Base-by-base conservation (phyloP, 2,329 filamentous ascomycete species). In the Diplodia sapinea region DNA sequence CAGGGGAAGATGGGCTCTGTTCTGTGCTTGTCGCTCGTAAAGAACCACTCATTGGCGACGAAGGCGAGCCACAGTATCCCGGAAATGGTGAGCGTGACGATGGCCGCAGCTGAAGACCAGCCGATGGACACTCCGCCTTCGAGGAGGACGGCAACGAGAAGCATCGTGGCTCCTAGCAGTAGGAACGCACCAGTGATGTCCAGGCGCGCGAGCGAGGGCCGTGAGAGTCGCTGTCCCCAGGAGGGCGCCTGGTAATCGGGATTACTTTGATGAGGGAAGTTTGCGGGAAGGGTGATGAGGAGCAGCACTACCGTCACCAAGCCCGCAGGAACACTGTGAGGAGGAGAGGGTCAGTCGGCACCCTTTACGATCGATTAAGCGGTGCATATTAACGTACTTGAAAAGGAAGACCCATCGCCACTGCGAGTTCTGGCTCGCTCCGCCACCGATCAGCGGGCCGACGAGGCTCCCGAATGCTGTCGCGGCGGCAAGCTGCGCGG, bases 81-180 rank as follows among this genome's bases (percentile, higher is more conserved):
- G 2, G 56, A 66, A 5, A 69, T 13, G 20, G 69, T 47, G 17
- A 71, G 43, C 4, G 69, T 50, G n/a, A 31, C 38, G 47, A 71
- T 68, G 2, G 67, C 52, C 15, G 26, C 31, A 5, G 17, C 40
- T n/a, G 29, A 29, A 23, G 31, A 31, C 68, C 68, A 70, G 20
- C 31, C 68, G 36, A 69, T 70, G 4, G 70, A 68, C 13, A 72
- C 55, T 6, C 70, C 70, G 20, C 59, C 62, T 6, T 68, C 66
- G 38, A 70, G 69, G 4, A 52, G 38, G 7, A 59, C 69, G 3
- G 68, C 31, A 20, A 63, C 47, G 20, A 70, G 50, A 3, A 65
- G 55, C 20, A 70, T 38, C 6, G 69, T 50, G 8, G 47, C 69
- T 6, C 66, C 67, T 15, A 70, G 50, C 7, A 70, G 50, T 6